Conservation (phyloP, 139 green algal species). For the Auxenochlorella protothecoides region DNA sequence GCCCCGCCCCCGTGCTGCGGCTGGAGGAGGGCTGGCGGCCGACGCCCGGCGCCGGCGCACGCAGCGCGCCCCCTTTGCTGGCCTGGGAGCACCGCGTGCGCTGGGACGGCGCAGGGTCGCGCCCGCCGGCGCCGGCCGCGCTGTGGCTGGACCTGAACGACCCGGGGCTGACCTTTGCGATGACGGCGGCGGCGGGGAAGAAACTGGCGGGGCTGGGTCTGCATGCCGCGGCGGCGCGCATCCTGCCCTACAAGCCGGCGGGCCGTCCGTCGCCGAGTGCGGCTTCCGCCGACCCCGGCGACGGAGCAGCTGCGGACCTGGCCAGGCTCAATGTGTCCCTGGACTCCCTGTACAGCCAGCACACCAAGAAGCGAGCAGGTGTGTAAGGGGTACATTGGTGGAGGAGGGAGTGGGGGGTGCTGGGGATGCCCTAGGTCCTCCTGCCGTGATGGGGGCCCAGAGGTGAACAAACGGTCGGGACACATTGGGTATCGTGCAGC, state of each 20-base stretch:
- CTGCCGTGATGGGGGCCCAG: no score
- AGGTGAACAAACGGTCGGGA: no score
- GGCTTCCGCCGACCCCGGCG: neutral
- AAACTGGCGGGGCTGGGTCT: neutral
- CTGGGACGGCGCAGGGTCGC: neutral
- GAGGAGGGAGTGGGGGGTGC: neutral
- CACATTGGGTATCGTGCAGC: no score
- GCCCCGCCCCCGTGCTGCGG: no score
- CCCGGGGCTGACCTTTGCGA: conserved; percentile 15
- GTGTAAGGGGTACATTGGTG: neutral
- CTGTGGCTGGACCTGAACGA: conserved; percentile 27
- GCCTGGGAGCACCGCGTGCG: conserved; percentile 1
- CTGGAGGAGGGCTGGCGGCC: no score
- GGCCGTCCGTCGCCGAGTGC: neutral
- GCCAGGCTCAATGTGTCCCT: conserved; percentile 19
- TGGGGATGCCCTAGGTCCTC: no score
- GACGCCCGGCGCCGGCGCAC: no score
- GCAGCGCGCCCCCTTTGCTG: neutral
- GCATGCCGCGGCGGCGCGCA: conserved; percentile 2
- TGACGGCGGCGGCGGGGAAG: neutral
- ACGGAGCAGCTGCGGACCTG: conserved; percentile 13
- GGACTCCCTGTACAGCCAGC: conserved; percentile 15
- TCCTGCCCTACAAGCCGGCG: conserved; percentile 1
- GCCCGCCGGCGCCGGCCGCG: neutral
- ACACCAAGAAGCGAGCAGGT: conserved; percentile 7